Conservation (phyloP, 345 rosid genomes). For the Fremontodendron californicum region DNA sequence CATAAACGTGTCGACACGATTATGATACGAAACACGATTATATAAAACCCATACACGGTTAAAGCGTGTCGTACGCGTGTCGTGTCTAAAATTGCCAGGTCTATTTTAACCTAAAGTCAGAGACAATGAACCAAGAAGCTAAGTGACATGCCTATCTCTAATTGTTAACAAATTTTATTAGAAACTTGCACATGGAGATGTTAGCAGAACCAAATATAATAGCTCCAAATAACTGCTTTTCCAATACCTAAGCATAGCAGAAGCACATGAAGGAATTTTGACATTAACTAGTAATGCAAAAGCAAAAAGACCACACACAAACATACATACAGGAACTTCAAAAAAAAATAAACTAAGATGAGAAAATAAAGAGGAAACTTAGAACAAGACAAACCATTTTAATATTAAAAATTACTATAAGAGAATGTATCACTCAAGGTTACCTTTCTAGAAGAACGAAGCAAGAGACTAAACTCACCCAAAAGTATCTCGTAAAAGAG, state of each 20-base stretch:
- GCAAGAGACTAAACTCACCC: constrained; percentile 46
- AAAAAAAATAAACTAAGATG: neutral
- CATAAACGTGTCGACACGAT: too few relatives aligned
- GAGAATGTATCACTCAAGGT: neutral
- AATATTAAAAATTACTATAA: neutral
- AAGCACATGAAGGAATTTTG: neutral
- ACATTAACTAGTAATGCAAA: too few relatives aligned
- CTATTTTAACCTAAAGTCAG: neutral
- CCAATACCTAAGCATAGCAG: neutral
- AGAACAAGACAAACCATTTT: neutral
- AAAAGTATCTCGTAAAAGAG: constrained; percentile 74
- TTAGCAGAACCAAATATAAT: neutral
- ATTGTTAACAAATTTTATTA: too few relatives aligned
- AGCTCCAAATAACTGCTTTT: neutral
- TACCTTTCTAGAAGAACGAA: neutral
- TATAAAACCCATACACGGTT: too few relatives aligned
- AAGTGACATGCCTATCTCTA: neutral
- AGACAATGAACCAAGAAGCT: neutral
- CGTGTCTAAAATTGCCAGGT: too few relatives aligned
- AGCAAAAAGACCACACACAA: neutral
- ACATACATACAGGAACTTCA: neutral
- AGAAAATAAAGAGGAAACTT: neutral
- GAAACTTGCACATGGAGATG: neutral
- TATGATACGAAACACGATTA: too few relatives aligned
- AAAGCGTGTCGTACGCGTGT: too few relatives aligned